Base-by-base conservation (phyloP, 2,329 filamentous ascomycete species). In the Diplodia intermedia region DNA sequence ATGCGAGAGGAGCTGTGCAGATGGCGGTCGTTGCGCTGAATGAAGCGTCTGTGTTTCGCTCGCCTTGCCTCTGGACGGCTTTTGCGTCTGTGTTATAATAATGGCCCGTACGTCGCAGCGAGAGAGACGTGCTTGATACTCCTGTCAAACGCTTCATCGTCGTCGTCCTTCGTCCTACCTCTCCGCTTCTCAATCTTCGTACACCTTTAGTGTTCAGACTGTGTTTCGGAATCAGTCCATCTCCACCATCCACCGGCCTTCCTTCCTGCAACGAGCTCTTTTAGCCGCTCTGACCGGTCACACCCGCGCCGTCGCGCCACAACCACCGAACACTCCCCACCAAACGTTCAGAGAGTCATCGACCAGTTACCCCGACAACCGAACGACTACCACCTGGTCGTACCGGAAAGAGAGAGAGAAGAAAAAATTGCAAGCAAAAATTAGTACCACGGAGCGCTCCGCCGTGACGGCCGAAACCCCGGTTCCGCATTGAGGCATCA, bases 211-310 rank as follows among this genome's bases (percentile, higher is more conserved):
- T 15, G 2, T 18, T 31, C 38, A 23, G 8, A 7, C 12, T 3
- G 56, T 23, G 26, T 50, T 50, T 14, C 40, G 26, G 40, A 62
- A 23, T 36, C 56, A 60, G 38, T 62, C 57, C 26, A 62, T 43
- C 57, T 43, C 40, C 55, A 29, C 55, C 38, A 38, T 15, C 8
- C 43, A 8, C 43, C 43, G 43, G 43, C 20, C 43, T 11, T 47
- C 43, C 43, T 47, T 47, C 43, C 43, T 20, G 20, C 43, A 47
- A 20, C 43, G 18, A 23, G 23, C 18, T 29, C 26, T 29, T 56
- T 56, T 56, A 33, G 18, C 29, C 23, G 14, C n/a, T n/a, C 26
- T 62, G 23, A 62, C 57, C 43, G 57, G 57, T 62, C 55, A 60
- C 55, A 60, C 4, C 23, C 31, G 20, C 55, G 31, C 15, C 57